Conservation (phyloP, 495 filamentous ascomycete genomes). For the Bryoglossum gracile region DNA sequence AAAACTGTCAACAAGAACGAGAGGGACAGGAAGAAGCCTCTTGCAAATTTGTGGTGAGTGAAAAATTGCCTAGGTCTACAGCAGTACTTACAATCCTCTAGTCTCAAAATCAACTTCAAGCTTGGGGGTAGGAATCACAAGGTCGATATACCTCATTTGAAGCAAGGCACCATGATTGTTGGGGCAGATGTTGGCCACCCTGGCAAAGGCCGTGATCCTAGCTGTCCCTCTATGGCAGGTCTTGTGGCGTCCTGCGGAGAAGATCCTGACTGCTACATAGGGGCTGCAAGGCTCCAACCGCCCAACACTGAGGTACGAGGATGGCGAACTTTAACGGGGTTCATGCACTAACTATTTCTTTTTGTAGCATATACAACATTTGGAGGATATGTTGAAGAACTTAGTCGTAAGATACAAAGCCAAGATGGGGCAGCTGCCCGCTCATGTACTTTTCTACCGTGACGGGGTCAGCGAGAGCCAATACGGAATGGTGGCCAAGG, state of each 20-base stretch:
- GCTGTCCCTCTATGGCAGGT: constrained; percentile 1
- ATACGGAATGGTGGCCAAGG: constrained; percentile 46
- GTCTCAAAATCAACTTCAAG: constrained; percentile 77
- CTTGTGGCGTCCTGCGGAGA: background rate
- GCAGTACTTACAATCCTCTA: constrained; percentile 17
- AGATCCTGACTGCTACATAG: background rate
- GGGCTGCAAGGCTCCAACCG: background rate
- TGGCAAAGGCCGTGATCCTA: background rate
- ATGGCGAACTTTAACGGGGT: background rate
- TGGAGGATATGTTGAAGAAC: constrained; percentile 7
- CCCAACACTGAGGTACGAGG: background rate
- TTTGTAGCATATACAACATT: background rate
- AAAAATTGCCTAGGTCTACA: background rate
- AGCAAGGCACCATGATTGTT: background rate
- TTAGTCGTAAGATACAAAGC: constrained; percentile 36
- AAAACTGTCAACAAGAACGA: background rate
- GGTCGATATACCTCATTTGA: background rate
- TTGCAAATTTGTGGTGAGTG: constrained; percentile 6
- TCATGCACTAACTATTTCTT: background rate
- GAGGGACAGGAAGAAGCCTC: background rate
- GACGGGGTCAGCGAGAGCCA: constrained; percentile 86
- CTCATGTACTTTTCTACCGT: constrained; percentile 74
- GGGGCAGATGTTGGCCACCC: constrained; percentile 77
- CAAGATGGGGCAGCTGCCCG: constrained; percentile 51
- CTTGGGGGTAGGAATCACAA: constrained; percentile 67